phyloP scores from a whole-genome alignment of 1,139 yeast genomes.

The Geotrichum bryndzae region DNA sequence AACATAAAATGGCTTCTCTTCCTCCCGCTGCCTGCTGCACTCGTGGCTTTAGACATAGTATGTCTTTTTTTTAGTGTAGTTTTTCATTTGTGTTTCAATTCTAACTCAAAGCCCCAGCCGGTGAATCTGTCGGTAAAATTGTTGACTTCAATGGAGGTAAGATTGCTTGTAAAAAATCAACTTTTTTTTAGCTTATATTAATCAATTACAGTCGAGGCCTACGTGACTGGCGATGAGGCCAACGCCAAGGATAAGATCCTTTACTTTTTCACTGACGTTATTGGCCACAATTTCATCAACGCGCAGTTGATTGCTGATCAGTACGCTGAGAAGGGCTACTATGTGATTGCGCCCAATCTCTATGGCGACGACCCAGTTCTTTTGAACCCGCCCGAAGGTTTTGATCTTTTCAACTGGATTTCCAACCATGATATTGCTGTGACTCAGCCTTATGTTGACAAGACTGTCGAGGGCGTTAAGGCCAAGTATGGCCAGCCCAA shows the following conservation, averaged over 20 bases:
- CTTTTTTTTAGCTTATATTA: background rate
- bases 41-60: constrained; percentile 26
- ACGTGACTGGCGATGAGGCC: constrained; percentile 46
- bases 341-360: constrained; percentile 69
- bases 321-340: constrained; percentile 56
- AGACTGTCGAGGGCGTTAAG: constrained; percentile 37
- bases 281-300: constrained; percentile 56
- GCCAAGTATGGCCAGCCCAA: constrained; percentile 43
- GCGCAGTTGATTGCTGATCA: constrained; percentile 61
- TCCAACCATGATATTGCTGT: constrained; percentile 46
- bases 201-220: constrained; percentile 39
- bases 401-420: constrained; percentile 43
- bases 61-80: background rate
- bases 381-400: constrained; percentile 29
- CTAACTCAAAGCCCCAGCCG: constrained; percentile 18
- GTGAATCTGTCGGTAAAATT: constrained; percentile 20
- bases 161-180: constrained; percentile 40
- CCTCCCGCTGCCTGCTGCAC: constrained; percentile 31
- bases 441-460: constrained; percentile 41
- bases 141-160: constrained; percentile 19
- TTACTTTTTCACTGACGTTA: constrained; percentile 63
- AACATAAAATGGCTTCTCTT: constrained; percentile 30
- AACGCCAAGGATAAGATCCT: constrained; percentile 42
- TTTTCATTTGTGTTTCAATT: background rate
- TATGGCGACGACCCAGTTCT: constrained; percentile 49